Evolutionary conservation across 495 filamentous ascomycete genomes (phyloP).

Genomic region (Xylaria nigripes): DNA sequence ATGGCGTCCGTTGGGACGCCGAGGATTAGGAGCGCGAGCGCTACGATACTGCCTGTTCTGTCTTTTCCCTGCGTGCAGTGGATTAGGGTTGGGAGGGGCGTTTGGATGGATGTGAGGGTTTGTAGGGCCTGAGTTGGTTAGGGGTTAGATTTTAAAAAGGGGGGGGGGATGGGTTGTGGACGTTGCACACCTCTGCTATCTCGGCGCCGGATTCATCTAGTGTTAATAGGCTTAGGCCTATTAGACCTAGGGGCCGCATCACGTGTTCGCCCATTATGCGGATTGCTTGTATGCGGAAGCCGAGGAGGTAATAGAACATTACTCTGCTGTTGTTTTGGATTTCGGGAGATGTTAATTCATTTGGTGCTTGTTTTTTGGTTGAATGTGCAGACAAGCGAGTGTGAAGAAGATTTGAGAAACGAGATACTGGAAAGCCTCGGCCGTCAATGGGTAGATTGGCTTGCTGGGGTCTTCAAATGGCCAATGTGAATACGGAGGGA

Average conservation of each 20-base stretch:
- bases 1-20: constrained; percentile 49
- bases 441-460: background rate
- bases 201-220: constrained; percentile 55
- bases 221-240: constrained; percentile 56
- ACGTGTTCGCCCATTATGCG: constrained; percentile 57
- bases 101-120: constrained; percentile 19
- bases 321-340: constrained; percentile 39
- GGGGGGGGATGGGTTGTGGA: background rate
- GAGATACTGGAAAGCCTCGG: too few relatives aligned
- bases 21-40: constrained; percentile 54
- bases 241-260: constrained; percentile 59
- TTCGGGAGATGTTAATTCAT: background rate
- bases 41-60: constrained; percentile 65
- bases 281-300: constrained; percentile 61
- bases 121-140: constrained; percentile 23
- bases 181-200: constrained; percentile 42
- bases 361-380: background rate
- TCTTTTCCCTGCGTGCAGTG: constrained; percentile 91
- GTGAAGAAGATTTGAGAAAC: too few relatives aligned
- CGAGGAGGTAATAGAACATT: constrained; percentile 50
- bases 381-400: too few relatives aligned
- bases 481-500: background rate
- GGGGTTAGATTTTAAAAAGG: background rate
- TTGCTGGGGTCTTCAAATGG: background rate
- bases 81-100: constrained; percentile 53